Base-by-base conservation (phyloP, 352 stramenopile genomes). In the Aphanomyces astaci region DNA sequence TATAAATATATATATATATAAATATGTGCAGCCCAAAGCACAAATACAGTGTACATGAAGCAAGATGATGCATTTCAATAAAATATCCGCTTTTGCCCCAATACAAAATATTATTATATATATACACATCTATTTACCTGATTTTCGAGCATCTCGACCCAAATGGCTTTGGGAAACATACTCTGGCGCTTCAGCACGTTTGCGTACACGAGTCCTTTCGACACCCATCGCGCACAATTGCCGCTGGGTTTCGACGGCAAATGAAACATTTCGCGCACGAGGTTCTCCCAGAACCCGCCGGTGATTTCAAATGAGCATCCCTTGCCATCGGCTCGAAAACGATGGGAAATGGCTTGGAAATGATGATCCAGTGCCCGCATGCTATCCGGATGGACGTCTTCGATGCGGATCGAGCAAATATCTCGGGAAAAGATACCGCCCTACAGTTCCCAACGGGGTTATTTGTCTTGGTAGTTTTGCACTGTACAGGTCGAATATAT, bases 111-210 rank as follows among this genome's bases (percentile, higher is more conserved):
- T n/a, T n/a, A n/a, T n/a, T n/a, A n/a, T n/a, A n/a, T n/a, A n/a
- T n/a, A n/a, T n/a, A n/a, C n/a, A n/a, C n/a, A n/a, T n/a, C n/a
- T n/a, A n/a, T n/a, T 27, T 65, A 71, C 64, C 64, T 71, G 64
- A 27, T 54, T 66, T 40, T 71, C 64, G 30, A 71, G 46, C 64
- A 71, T 66, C 33, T 71, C 64, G 9, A 71, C 64, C 53, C 53
- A 71, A 45, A 71, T 66, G 2, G 57, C 53, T 31, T 71, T 71
- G 17, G 64, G 64, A 56, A 71, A 71, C 64, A 71, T 71, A 40
- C 64, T 71, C 27, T 64, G 53, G 17, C 64, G 40, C n/a, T 56
- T 53, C 17, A 71, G 64, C 13, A 71, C 53, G 51, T 71, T 71
- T 9, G 64, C 64, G 33, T 66, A 71, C 13, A 64, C 53, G 25